Conservation (phyloP, 192 early-diverging fungal genomes). For the Entomortierella parvispora region DNA sequence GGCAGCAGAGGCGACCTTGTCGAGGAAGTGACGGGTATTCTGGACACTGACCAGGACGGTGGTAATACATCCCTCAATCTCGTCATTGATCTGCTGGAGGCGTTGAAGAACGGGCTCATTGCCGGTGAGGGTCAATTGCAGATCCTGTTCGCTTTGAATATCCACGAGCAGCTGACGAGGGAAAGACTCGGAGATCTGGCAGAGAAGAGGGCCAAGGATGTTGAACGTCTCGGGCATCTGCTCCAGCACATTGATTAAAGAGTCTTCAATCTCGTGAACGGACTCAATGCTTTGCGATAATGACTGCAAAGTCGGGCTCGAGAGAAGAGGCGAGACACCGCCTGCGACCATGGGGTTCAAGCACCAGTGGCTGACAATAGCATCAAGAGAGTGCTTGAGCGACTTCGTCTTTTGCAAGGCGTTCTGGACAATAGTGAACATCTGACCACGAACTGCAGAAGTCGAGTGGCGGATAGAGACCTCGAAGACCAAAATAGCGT, state of each 20-base stretch:
- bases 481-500: slow-evolving; percentile 48
- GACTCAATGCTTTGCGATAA: slow-evolving; percentile 30
- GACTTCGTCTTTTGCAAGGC: slow-evolving; percentile 45
- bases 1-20: slow-evolving; percentile 8
- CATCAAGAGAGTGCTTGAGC: slow-evolving; percentile 34
- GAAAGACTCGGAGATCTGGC: slow-evolving; percentile 52
- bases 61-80: slow-evolving; percentile 42
- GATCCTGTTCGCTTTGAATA: not conserved
- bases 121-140: slow-evolving; percentile 16
- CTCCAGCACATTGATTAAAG: slow-evolving; percentile 21
- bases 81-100: slow-evolving; percentile 43
- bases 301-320: slow-evolving; percentile 18
- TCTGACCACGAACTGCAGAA: slow-evolving; percentile 12
- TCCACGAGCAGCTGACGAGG: slow-evolving; percentile 22
- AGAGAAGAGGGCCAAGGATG: slow-evolving; percentile 49
- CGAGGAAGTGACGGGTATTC: slow-evolving; percentile 27
- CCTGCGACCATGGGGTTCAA: slow-evolving; percentile 29
- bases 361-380: slow-evolving; percentile 31
- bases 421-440: slow-evolving; percentile 39
- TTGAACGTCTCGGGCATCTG: slow-evolving; percentile 44
- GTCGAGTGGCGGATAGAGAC: slow-evolving; percentile 42
- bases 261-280: slow-evolving; percentile 36
- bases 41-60: slow-evolving; percentile 50
- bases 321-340: slow-evolving; percentile 27
- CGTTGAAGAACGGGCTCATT: slow-evolving; percentile 24